phyloP scores from a whole-genome alignment of 1,284 basidiomycete genomes.

The Cryptococcus hybrid region DNA sequence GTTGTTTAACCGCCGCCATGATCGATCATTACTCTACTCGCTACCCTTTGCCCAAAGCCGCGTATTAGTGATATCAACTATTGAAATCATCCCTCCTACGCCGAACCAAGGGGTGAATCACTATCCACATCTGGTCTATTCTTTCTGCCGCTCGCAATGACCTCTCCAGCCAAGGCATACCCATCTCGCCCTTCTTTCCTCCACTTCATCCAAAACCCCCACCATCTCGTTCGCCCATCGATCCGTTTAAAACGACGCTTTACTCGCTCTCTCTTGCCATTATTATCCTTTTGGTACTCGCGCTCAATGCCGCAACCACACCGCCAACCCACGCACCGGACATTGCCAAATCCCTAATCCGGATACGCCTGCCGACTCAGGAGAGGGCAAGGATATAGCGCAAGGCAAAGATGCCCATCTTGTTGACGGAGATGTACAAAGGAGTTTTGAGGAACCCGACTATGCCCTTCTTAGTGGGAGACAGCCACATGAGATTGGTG shows the following conservation, averaged over 20 bases:
- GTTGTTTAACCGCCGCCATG: too few species aligned
- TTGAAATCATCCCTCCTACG: too few species aligned
- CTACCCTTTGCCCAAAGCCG: too few species aligned
- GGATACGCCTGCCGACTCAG: constrained; percentile 27
- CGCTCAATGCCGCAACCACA: constrained; percentile 27
- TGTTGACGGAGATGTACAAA: constrained; percentile 34
- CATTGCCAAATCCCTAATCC: constrained; percentile 21
- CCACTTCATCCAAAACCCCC: constrained; percentile 11
- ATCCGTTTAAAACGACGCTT: constrained; percentile 35
- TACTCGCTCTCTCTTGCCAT: constrained; percentile 29
- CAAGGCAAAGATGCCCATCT: constrained; percentile 36
- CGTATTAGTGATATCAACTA: too few species aligned
- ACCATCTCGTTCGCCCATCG: constrained; percentile 27
- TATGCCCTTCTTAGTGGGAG: constrained; percentile 40
- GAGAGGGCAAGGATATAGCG: constrained; percentile 31
- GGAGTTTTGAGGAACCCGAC: constrained; percentile 50
- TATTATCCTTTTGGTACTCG: constrained; percentile 29
- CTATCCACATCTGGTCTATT: too few species aligned
- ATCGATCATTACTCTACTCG: too few species aligned
- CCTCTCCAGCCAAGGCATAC: constrained; percentile 15
- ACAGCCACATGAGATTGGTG: constrained; percentile 49
- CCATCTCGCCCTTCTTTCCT: constrained; percentile 8
- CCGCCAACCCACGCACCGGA: neutral
- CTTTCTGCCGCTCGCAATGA: constrained; percentile 8
- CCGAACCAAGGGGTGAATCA: too few species aligned